Base-by-base conservation (phyloP, 768 basidiomycete species). In the Pleurotus tuber-regium region DNA sequence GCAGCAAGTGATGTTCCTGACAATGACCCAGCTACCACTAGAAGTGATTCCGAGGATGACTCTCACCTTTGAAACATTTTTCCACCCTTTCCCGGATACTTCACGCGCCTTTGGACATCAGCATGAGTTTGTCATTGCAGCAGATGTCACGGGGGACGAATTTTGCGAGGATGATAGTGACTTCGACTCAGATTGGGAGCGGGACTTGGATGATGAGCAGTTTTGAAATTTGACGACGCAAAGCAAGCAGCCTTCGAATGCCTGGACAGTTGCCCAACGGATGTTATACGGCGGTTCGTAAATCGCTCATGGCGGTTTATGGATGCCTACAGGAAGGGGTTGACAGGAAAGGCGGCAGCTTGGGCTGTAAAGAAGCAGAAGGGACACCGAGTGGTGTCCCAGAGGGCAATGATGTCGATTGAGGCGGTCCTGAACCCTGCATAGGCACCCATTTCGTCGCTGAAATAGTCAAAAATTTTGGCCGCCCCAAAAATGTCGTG, bases 401-500 rank as follows among this genome's bases (percentile, higher is more conserved):
- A 52, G 19, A 36, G 28, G 19, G 24, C 47, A 11, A 48, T 53
- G 52, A 10, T 21, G 33, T 48, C 23, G 43, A 54, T 25, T 19
- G 67, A 71, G 10, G 64, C 66, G 14, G 54, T 67, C 33, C 42
- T 67, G 9, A 61, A 65, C 38, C 41, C 19, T 5, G 38, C 18
- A 41, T 40, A 19, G 41, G 41, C 23, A 39, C 18, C 12, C 16
- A 40, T 48, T 28, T 48, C 25, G 31, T 51, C 31, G 25, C 8
- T 36, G 21, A 39, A 33, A 49, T 38, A 16, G 43, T 47, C 56
- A 50, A 60, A 63, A 61, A 65, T 56, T 57, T 65, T 63, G 62
- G 62, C 59, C 25, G 28, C 24, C 38, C 31, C 33, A 51, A n/a
- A 65, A 56, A 50, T 29, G 14, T 57, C 57, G 52, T 59, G 57